A percentile compares a stretch with the other conserved stretches of the same genome.
Evolutionary conservation across 2,329 filamentous ascomycete species (phyloP).

Genomic region (Epichloe sibirici): DNA sequence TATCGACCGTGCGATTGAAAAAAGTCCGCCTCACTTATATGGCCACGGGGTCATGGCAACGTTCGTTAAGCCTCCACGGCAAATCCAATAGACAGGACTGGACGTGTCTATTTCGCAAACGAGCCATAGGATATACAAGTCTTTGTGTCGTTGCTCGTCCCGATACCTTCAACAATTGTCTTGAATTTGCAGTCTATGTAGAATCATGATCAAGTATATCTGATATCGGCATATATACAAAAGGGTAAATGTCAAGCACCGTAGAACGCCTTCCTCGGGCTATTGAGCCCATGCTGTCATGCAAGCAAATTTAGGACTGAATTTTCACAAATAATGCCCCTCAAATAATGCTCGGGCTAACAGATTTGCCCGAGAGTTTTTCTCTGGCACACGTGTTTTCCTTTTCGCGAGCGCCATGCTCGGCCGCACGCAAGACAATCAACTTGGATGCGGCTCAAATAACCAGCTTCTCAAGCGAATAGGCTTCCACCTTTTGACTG

Average conservation of each 20-base stretch:
- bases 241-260: neutral
- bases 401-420: neutral
- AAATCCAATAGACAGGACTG: too few species aligned
- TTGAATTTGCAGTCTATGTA: too few species aligned
- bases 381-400: neutral
- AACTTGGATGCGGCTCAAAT: constrained; percentile 33
- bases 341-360: too few species aligned
- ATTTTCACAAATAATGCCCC: too few species aligned
- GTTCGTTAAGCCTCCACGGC: neutral
- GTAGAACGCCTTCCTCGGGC: neutral
- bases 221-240: neutral
- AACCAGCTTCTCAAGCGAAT: constrained; percentile 68
- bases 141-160: too few species aligned
- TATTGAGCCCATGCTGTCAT: neutral
- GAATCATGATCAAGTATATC: neutral
- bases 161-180: too few species aligned
- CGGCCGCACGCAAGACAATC: neutral
- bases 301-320: neutral
- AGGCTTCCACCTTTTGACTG: constrained; percentile 68
- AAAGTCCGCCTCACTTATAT: neutral
- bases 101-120: too few species aligned
- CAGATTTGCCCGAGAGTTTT: neutral
- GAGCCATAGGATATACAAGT: too few species aligned
- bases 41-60: neutral
- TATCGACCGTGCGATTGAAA: too few species aligned